Evolutionary conservation across 2,329 filamentous ascomycete genomes (phyloP), one percentile per base, ranked within the genome.

Genomic region (Cladosporium sp.): DNA sequence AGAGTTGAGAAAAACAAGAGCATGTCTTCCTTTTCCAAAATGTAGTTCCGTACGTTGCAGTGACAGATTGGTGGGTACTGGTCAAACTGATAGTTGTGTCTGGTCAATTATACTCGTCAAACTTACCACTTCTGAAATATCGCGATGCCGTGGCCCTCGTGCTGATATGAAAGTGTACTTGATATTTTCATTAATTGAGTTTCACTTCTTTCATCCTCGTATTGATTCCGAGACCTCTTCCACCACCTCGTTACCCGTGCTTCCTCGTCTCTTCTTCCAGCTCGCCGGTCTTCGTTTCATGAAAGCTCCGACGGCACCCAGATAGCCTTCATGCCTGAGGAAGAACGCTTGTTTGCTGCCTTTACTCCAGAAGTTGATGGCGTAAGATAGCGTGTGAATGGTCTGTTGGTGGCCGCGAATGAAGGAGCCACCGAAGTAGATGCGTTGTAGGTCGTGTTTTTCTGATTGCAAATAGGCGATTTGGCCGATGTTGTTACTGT

Each of bases 401-500:
- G 94, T 99, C 76, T 97, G 94, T 15, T 89, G 86, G 73, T 99
- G 94, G 39, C 94, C 94, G 40, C 94, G 87, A 70, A 99, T 97
- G 71, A 97, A 99, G 6, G 89, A 94, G 22, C 94, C 94, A 20
- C 94, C 94, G 74, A 99, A 99, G 77, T 99, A 99, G 60, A 99
- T 97, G 69, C 93, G 86, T 62, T 90, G 88, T 24, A 97, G 80
- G 45, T 88, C 84, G 75, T 99, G 93, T 70, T 96, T 94, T 72
- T 97, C 92, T 5, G 91, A 94, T 71, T 97, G 94, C n/a, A 99
- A 80, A 73, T 94, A 97, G 42, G 94, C 91, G 66, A 99, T 96
- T 77, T 99, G 94, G 15, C 94, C 94, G 62, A 97, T 97, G 75
- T 97, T 97, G 78, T 97, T 97, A 72, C 89, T 93, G 65, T 28